Base-by-base conservation (phyloP, 2,329 filamentous ascomycete genomes). In the Alternaria arborescens region DNA sequence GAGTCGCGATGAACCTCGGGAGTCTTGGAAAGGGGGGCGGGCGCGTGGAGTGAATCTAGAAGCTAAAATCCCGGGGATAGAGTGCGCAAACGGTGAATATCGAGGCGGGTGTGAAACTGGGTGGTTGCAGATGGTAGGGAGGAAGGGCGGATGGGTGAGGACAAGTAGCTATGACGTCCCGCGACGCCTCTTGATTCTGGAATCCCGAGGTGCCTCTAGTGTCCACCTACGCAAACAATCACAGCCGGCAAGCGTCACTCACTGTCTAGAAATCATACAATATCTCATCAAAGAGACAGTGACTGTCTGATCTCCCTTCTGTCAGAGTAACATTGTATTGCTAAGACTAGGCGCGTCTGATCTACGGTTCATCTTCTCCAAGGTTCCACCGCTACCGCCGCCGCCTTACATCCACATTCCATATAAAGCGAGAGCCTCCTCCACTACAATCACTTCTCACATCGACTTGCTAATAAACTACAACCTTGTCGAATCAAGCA, bases 91-190 rank as follows among this genome's bases (percentile, higher is more conserved):
- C 38, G 58, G 36, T 41, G 30, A 51, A 54, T 38, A 50, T 50
- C 30, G 20, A 22, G 22, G 20, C 32, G 32, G 30, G 32, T 55
- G 34, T 50, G 55, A 26, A 59, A 52, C 43, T 44, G 52, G 34
- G 60, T 59, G 62, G 59, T 56, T 54, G 56, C 44, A 55, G 60
- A 54, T 43, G 38, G 55, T 60, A 51, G 58, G 44, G 60, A 50
- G 55, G 56, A 40, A 48, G 55, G 50, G 46, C 24, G 48, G 57
- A 42, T 55, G 52, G 52, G 22, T 55, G 42, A 52, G 57, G 61
- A 41, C 60, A 48, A 58, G 60, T 64, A 48, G 58, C 44, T 59
- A 66, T 66, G 64, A 66, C 64, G 63, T 66, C 60, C 55, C 64
- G 61, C 58, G 61, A 66, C 64, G 61, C 61, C 46, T 62, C 53